Evolutionary conservation across 2,329 filamentous ascomycete species (phyloP).

Genomic region (Phoma sp.): DNA sequence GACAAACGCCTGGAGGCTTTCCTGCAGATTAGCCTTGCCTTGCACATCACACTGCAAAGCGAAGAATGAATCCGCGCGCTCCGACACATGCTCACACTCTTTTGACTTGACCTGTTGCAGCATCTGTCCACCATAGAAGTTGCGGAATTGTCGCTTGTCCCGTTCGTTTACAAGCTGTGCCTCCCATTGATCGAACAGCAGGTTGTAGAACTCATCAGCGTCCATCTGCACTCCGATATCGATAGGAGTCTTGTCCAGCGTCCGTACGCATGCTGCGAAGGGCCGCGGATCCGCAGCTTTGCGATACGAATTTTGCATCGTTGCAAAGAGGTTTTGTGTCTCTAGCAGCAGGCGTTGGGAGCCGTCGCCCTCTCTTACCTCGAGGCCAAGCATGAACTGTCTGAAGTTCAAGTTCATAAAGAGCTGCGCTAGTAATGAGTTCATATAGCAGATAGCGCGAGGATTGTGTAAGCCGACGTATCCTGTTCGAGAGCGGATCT

Average conservation of each 20-base stretch:
- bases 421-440: constrained; percentile 90
- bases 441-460: constrained; percentile 96
- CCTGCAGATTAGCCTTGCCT: constrained; percentile 81
- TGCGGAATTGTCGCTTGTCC: constrained; percentile 76
- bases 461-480: constrained; percentile 92
- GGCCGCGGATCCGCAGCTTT: constrained; percentile 75
- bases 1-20: constrained; percentile 93
- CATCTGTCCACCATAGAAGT: constrained; percentile 89
- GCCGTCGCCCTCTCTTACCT: constrained; percentile 61
- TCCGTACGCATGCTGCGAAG: constrained; percentile 79
- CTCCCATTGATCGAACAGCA: constrained; percentile 92
- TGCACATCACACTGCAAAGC: constrained; percentile 97
- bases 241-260: constrained; percentile 81
- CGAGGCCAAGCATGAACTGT: constrained; percentile 73
- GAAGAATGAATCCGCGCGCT: constrained; percentile 87
- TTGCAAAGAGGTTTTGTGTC: constrained; percentile 82
- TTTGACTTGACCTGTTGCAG: constrained; percentile 96
- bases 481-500: constrained; percentile 77
- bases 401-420: constrained; percentile 95
- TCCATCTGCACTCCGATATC: constrained; percentile 95
- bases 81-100: constrained; percentile 92
- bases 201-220: constrained; percentile 96
- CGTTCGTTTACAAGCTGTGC: constrained; percentile 72
- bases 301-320: constrained; percentile 82
- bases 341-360: constrained; percentile 75